Evolutionary conservation across 2,329 filamentous ascomycete genomes (phyloP).

Genomic region (Calonectria pseudoreteaudii): DNA sequence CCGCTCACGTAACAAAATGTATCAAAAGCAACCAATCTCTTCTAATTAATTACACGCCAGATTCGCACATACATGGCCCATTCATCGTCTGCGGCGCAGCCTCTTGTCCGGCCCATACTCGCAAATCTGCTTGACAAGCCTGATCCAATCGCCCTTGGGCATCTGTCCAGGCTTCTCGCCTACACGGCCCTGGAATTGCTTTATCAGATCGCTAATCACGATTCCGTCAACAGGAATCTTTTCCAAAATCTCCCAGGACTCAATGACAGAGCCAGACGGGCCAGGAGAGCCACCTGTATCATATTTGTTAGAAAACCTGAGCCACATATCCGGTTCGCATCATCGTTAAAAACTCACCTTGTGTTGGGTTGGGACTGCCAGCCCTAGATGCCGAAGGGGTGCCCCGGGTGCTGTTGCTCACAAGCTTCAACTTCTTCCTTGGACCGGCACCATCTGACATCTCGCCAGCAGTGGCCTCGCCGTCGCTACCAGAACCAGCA

Average conservation of each 20-base stretch:
- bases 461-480: conserved; percentile 76
- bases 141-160: conserved; percentile 67
- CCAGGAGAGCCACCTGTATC: conserved; percentile 47
- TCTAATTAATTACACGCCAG: conserved; percentile 5
- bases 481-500: conserved; percentile 76
- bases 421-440: conserved; percentile 68
- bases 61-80: conserved; percentile 3
- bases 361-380: conserved; percentile 66
- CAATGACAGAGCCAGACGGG: conserved; percentile 51
- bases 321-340: background rate
- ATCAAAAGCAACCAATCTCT: conserved; percentile 13
- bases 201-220: conserved; percentile 64
- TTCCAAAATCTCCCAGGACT: conserved; percentile 65
- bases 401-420: conserved; percentile 57
- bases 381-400: conserved; percentile 72
- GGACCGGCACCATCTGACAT: conserved; percentile 67
- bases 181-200: conserved; percentile 65
- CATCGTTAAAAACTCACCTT: conserved; percentile 43
- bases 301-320: conserved; percentile 23
- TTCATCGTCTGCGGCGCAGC: conserved; percentile 54
- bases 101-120: conserved; percentile 68
- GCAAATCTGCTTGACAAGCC: conserved; percentile 67
- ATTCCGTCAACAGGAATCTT: conserved; percentile 67
- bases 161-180: conserved; percentile 64
- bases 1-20: conserved; percentile 16